phyloP scores from a whole-genome alignment of 805 yeast species.

The Saturnispora dispora region DNA sequence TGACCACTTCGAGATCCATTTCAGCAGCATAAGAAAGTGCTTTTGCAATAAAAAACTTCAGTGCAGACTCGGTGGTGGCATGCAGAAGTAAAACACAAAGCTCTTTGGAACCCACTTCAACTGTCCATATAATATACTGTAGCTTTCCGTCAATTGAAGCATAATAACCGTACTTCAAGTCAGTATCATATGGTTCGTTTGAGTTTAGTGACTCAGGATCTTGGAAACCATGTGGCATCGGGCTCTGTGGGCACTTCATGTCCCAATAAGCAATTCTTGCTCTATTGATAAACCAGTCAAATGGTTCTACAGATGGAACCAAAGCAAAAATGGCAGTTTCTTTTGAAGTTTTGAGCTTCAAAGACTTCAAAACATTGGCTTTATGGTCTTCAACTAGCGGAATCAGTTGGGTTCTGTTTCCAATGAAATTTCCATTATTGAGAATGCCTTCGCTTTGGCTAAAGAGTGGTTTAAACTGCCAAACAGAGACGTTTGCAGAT shows the following conservation, averaged over 20 bases:
- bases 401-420: neutral
- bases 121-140: slow-evolving; percentile 2
- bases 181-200: neutral
- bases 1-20: slow-evolving; percentile 4
- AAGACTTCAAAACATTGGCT: neutral
- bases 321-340: slow-evolving; percentile 15
- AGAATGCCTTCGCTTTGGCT: slow-evolving; percentile 1
- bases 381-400: neutral
- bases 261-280: slow-evolving; percentile 15
- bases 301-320: slow-evolving; percentile 28
- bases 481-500: slow-evolving; percentile 16
- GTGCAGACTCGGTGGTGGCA: neutral
- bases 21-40: slow-evolving; percentile 7
- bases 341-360: neutral
- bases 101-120: neutral
- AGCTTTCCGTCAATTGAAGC: neutral
- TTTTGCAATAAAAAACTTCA: neutral
- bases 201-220: neutral
- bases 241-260: neutral
- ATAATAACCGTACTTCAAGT: slow-evolving; percentile 2
- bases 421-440: slow-evolving; percentile 6
- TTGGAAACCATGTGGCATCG: neutral
- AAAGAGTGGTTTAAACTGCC: slow-evolving; percentile 7
- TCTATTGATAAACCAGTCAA: slow-evolving; percentile 37
- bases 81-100: neutral